Evolutionary conservation across 768 basidiomycete genomes (phyloP), one percentile per base, ranked within the genome.

Genomic region (Postia placenta): DNA sequence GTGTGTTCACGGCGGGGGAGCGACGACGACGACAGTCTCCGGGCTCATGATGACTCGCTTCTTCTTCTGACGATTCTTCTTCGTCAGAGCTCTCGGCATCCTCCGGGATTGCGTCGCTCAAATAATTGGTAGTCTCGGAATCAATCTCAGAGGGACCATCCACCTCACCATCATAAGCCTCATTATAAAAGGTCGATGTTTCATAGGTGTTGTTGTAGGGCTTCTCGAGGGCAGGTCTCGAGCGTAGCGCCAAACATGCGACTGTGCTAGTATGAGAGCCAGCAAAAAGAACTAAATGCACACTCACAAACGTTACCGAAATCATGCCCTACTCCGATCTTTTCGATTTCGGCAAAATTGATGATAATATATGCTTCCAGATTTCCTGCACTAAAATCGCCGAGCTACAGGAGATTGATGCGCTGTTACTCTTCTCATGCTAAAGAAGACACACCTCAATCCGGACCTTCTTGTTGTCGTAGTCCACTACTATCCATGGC

Each of bases 231-330:
- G 75, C 62, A 0, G 87, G 84, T 3, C 88, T 87, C 0, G 75
- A 79, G 23, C 75, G 58, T 3, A 80, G 72, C 53, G 86, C 83
- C 48, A 88, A 86, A 59, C 83, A 81, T 22, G 86, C 67, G 62
- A 80, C 85, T 87, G 47, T 15, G 22, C 28, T 5, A 39, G 35
- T 47, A 19, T 19, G 25, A 17, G 2, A 19, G 12, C 15, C 6
- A 20, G 19, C 5, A 25, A 2, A 9, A 26, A 27, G 9, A n/a
- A 38, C 33, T 7, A 15, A 28, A 24, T 30, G 41, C 17, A 40
- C 33, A 67, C 78, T 48, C 58, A 87, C 86, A 88, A 30, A 82
- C 83, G 39, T 78, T 72, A 15, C 78, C 78, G 50, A 58, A 65
- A 24, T 87, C 84, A 39, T 73, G 71, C 7, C 83, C 86, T 26